Percentiles rank a stretch among this genome's conserved stretches.
phyloP scores from a whole-genome alignment of 1,284 basidiomycete genomes.

The Nidula niveotomentosa region DNA sequence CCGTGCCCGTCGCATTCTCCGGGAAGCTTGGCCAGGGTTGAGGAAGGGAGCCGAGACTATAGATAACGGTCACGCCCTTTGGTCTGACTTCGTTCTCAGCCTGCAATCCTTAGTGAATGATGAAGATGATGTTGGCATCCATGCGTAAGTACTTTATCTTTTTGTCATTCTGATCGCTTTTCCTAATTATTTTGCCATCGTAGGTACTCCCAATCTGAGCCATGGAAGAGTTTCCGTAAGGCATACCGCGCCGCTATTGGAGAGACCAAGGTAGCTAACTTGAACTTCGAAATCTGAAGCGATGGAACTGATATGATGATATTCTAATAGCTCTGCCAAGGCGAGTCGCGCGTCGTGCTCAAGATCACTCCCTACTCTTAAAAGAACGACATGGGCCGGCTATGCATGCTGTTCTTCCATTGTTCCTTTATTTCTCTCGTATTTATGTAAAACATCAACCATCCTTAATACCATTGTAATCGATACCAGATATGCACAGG shows the following conservation, averaged over 20 bases:
- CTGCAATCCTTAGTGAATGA: not conserved
- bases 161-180: not conserved
- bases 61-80: not conserved
- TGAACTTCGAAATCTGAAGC: not conserved
- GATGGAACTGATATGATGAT: not conserved
- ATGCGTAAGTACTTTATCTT: not conserved
- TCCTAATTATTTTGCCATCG: not conserved
- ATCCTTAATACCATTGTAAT: no score
- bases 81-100: not conserved
- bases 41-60: not conserved
- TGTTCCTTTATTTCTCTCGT: no score
- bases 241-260: not conserved
- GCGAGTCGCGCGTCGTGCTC: not conserved
- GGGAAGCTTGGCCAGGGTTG: not conserved
- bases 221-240: not conserved
- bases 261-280: not conserved
- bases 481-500: no score
- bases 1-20: not conserved
- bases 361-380: conserved; percentile 1
- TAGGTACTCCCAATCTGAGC: not conserved
- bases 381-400: not conserved
- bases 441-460: no score
- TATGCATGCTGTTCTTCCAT: no score
- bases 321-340: not conserved
- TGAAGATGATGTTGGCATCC: not conserved